Conservation (phyloP, 208 protist genomes). For the Endotrypanum monterogeii region DNA sequence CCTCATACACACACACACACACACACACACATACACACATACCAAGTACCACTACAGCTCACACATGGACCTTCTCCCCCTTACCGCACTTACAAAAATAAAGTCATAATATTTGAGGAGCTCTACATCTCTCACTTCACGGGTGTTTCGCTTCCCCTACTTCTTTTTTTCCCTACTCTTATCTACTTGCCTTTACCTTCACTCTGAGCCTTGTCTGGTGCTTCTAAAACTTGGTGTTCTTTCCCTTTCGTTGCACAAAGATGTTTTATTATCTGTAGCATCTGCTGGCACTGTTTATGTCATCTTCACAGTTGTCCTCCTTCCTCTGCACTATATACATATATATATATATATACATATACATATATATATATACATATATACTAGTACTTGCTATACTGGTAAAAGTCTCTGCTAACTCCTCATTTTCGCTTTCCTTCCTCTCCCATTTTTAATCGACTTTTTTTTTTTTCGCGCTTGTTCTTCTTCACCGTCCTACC, state of each 20-base stretch:
- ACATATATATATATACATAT: not conserved
- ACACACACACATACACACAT: not conserved
- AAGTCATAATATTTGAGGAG: not conserved
- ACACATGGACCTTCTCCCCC: conserved; percentile 12
- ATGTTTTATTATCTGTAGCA: not conserved
- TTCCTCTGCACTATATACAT: not conserved
- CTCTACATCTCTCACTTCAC: not conserved
- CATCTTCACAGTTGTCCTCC: not conserved
- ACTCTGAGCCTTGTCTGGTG: not conserved
- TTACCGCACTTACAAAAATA: not conserved
- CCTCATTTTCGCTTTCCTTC: no score
- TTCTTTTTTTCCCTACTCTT: not conserved
- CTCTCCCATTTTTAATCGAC: no score
- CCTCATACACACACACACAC: not conserved
- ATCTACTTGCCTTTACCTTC: not conserved
- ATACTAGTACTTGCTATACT: no score
- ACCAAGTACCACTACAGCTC: not conserved
- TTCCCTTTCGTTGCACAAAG: not conserved
- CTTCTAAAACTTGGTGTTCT: not conserved
- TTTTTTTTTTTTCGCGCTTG: no score
- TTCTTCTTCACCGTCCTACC: no score
- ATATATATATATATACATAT: not conserved
- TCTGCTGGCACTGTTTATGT: not conserved
- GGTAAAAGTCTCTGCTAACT: no score
- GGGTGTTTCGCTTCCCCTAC: not conserved